These are phyloP conservation scores for Hanseniaspora meyeri DNA, from an alignment of 805 yeast species.

Conservation along the genomic window DNA sequence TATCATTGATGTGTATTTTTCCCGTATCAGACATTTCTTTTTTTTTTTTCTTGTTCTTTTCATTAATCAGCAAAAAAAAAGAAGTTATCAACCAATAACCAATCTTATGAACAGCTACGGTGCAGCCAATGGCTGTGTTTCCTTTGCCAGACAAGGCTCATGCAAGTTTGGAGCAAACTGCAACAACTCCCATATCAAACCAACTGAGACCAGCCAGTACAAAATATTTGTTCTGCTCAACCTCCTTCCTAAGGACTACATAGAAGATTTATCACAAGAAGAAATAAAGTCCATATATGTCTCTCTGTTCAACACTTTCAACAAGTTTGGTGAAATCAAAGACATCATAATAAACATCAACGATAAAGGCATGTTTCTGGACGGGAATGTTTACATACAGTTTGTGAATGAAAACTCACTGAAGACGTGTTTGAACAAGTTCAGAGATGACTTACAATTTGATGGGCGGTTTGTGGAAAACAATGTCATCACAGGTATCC, in stretches of 20 bases:
- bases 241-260: constrained; percentile 4
- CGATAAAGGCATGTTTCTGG: constrained; percentile 67
- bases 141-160: constrained; percentile 76
- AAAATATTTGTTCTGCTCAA: constrained; percentile 10
- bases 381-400: constrained; percentile 72
- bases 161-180: constrained; percentile 89
- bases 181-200: constrained; percentile 57
- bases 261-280: not conserved
- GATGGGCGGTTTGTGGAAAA: constrained; percentile 7
- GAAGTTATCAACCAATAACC: too few relatives aligned
- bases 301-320: constrained; percentile 33
- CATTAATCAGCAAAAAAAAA: too few relatives aligned
- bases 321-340: constrained; percentile 40
- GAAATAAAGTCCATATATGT: constrained; percentile 49
- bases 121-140: constrained; percentile 32
- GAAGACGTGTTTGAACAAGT: constrained; percentile 40
- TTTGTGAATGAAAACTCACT: constrained; percentile 50
- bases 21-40: not conserved
- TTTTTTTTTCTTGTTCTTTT: too few relatives aligned
- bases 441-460: constrained; percentile 35
- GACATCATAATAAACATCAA: constrained; percentile 60
- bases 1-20: not conserved
- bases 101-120: not conserved
- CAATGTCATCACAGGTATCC: constrained; percentile 4
- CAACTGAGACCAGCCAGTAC: constrained; percentile 28